These are phyloP conservation scores for Xylaria scruposa DNA, from an alignment of 495 filamentous ascomycete species.

Conservation along the genomic window DNA sequence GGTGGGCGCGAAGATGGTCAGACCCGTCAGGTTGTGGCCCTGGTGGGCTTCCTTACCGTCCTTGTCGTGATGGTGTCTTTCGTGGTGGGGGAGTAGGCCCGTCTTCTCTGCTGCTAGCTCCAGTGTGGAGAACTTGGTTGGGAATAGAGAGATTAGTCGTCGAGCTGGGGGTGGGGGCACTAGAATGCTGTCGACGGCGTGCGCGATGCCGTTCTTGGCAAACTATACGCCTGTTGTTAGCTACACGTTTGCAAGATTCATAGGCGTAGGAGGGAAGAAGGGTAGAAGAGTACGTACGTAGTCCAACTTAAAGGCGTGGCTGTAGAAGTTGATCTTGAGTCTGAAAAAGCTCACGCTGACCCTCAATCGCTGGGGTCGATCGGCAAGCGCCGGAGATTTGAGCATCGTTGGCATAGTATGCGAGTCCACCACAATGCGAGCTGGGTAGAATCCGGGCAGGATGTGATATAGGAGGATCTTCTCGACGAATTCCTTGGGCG, in stretches of 20 bases:
- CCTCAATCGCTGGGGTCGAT: slow-evolving; percentile 70
- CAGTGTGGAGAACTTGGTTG: slow-evolving; percentile 77
- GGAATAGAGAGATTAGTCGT: slow-evolving; percentile 69
- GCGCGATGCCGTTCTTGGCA: slow-evolving; percentile 77
- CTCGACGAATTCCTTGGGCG: slow-evolving; percentile 68
- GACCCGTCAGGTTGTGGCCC: slow-evolving; percentile 43
- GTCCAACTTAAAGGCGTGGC: slow-evolving; percentile 67
- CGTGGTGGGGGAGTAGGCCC: slow-evolving; percentile 56
- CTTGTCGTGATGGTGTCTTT: slow-evolving; percentile 29
- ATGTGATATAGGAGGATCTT: slow-evolving; percentile 75
- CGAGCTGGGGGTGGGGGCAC: slow-evolving; percentile 70
- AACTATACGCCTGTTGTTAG: slow-evolving; percentile 21
- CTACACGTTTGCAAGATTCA: slow-evolving; percentile 28
- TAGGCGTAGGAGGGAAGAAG: slow-evolving; percentile 35
- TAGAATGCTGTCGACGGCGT: slow-evolving; percentile 74
- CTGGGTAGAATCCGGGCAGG: slow-evolving; percentile 64
- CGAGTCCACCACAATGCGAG: slow-evolving; percentile 60
- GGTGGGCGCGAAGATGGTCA: slow-evolving; percentile 75
- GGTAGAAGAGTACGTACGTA: slow-evolving; percentile 54
- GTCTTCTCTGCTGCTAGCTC: slow-evolving; percentile 73
- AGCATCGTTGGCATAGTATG: slow-evolving; percentile 77
- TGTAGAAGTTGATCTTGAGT: slow-evolving; percentile 75
- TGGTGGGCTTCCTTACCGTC: slow-evolving; percentile 30
- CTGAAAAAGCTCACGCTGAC: slow-evolving; percentile 63
- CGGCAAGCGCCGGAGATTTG: slow-evolving; percentile 60